These are phyloP conservation scores for Notholithocarpus densiflorus DNA, from an alignment of 306 rosid species.

Conservation along the genomic window DNA sequence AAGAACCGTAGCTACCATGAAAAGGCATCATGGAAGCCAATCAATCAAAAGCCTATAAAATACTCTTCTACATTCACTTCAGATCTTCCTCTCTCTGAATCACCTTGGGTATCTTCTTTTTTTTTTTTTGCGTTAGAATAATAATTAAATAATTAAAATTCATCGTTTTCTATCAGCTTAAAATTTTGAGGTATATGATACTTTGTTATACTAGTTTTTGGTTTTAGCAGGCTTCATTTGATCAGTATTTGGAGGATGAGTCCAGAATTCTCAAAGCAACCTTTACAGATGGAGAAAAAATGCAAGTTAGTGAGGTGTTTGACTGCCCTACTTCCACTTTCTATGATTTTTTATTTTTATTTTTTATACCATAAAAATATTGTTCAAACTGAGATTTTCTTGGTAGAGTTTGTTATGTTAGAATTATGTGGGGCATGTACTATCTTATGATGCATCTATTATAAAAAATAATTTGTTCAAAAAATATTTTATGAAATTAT, in stretches of 20 bases:
- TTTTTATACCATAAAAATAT: too few relatives aligned
- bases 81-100: constrained; percentile 33
- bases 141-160: too few relatives aligned
- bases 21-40: constrained; percentile 1
- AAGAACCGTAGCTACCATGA: not conserved
- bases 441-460: too few relatives aligned
- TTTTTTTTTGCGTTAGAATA: not conserved
- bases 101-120: constrained; percentile 27
- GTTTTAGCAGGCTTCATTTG: constrained; percentile 46
- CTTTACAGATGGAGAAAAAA: constrained; percentile 21
- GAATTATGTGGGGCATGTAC: too few relatives aligned
- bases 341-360: too few relatives aligned
- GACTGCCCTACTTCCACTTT: not conserved
- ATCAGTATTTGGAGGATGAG: constrained; percentile 43
- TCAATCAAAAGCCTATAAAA: constrained; percentile 23
- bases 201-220: not conserved
- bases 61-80: constrained; percentile 17
- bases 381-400: too few relatives aligned
- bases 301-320: constrained; percentile 32
- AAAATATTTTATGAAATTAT: too few relatives aligned
- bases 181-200: not conserved
- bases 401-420: too few relatives aligned
- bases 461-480: too few relatives aligned
- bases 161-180: too few relatives aligned
- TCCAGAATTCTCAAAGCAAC: constrained; percentile 24